Conservation (phyloP, 768 basidiomycete species). For the Tubosaeta sp. region DNA sequence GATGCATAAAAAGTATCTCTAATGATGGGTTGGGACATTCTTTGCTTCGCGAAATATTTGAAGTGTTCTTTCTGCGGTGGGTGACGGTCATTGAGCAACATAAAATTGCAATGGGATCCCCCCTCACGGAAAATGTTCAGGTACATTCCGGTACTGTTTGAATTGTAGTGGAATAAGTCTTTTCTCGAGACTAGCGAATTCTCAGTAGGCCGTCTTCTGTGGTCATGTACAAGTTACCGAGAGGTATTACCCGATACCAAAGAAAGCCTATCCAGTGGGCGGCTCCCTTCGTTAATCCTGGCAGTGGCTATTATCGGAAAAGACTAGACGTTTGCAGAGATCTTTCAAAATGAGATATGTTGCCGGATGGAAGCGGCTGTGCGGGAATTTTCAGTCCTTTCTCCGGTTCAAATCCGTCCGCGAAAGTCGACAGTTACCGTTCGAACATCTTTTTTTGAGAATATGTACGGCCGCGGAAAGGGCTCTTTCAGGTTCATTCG, state of each 20-base stretch:
- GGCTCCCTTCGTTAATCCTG: no score
- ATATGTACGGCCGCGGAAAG: slow-evolving; percentile 6
- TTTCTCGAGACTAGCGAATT: no score
- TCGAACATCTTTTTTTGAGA: neutral
- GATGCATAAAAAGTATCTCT: slow-evolving; percentile 9
- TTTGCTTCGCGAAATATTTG: slow-evolving; percentile 3
- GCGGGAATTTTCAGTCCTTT: slow-evolving; percentile 16
- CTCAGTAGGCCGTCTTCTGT: no score
- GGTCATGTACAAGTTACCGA: no score
- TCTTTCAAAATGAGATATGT: slow-evolving; percentile 21
- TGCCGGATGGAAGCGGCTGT: slow-evolving; percentile 5
- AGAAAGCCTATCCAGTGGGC: neutral
- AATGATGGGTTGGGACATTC: neutral
- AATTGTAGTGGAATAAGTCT: no score
- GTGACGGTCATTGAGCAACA: neutral
- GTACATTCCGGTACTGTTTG: no score
- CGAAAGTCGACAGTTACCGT: neutral
- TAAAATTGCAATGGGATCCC: no score
- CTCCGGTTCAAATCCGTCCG: no score
- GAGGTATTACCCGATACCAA: no score
- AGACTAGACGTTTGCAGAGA: slow-evolving; percentile 5
- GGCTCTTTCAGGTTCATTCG: neutral
- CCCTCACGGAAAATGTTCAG: no score
- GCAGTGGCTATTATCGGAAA: neutral
- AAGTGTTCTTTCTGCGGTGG: slow-evolving; percentile 1